Evolutionary conservation across 208 protist species (phyloP), one percentile per base, ranked within the genome.

Genomic region (Crithidia mellificae): DNA sequence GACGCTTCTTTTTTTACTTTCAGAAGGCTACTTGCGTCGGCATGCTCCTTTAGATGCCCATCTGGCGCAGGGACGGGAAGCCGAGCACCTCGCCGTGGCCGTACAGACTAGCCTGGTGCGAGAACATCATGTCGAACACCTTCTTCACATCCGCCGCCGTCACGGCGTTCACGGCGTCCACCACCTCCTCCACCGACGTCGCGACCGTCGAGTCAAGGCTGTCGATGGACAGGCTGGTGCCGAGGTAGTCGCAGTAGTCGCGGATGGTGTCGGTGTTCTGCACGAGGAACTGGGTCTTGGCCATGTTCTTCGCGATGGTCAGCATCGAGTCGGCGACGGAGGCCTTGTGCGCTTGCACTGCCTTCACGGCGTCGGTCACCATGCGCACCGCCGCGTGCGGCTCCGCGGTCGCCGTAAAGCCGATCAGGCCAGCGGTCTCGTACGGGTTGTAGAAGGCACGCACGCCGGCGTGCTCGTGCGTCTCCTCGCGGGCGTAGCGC

Each of bases 211-310:
- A 81, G 19, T 64, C 54, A 30, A 47, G 43, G 55, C 54, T 57
- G 17, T 77, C 76, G 9, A 87, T 15, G n/a, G 74, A 44, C 50
- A 95, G 71, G 57, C 78, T 84, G 44, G 87, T 94, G 46, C 87
- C 88, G 72, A 96, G 80, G 77, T 88, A 94, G 70, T 96, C 91
- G 75, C 85, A 92, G 72, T 93, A 88, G 78, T 92, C 87, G 51
- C 87, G 86, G 41, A 87, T 68, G 24, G 67, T 85, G 54, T 94
- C 88, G 59, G 76, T 80, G 49, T 83, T 74, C 51, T 85, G 74
- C 73, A 80, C 85, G 43, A 74, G 44, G 57, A 85, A 84, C 41
- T 80, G 77, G 7, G 81, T 72, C n/a, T 64, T 72, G 32, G 91
- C 91, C 34, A 81, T 85, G 25, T 63, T 72, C 75, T 94, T 92